Evolutionary conservation across 2,329 filamentous ascomycete species (phyloP).

Genomic region (Macrophomina tecta): DNA sequence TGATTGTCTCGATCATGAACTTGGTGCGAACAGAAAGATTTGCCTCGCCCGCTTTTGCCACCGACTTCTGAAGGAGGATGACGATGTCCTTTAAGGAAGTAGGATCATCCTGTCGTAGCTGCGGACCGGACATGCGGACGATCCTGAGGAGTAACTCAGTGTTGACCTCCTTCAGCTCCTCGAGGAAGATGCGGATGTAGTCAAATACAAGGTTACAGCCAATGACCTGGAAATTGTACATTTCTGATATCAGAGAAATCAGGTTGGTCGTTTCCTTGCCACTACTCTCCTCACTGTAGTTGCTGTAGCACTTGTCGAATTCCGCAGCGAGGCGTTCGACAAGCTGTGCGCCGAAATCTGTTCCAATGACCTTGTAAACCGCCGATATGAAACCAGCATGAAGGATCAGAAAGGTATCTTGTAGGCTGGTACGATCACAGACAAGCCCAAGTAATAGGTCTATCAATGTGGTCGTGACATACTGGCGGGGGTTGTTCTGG

Average conservation of each 20-base stretch:
- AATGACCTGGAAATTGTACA: slow-evolving; percentile 92
- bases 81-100: slow-evolving; percentile 89
- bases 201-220: slow-evolving; percentile 86
- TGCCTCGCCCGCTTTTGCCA: slow-evolving; percentile 69
- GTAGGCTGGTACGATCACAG: slow-evolving; percentile 76
- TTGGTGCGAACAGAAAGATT: slow-evolving; percentile 86
- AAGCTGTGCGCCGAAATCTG: slow-evolving; percentile 87
- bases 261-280: slow-evolving; percentile 76
- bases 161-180: slow-evolving; percentile 79
- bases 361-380: slow-evolving; percentile 83
- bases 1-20: slow-evolving; percentile 97
- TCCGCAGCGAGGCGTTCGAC: slow-evolving; percentile 78
- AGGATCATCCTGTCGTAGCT: slow-evolving; percentile 87
- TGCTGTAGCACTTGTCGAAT: slow-evolving; percentile 70
- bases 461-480: slow-evolving; percentile 81
- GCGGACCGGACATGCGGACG: slow-evolving; percentile 77
- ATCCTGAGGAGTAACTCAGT: slow-evolving; percentile 87
- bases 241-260: slow-evolving; percentile 79
- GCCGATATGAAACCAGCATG: slow-evolving; percentile 89
- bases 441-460: slow-evolving; percentile 80
- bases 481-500: slow-evolving; percentile 80
- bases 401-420: slow-evolving; percentile 89
- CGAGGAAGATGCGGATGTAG: slow-evolving; percentile 80
- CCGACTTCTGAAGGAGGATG: slow-evolving; percentile 73
- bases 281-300: slow-evolving; percentile 43